phyloP scores from a whole-genome alignment of 306 rosid species.

The Fagus crenata region DNA sequence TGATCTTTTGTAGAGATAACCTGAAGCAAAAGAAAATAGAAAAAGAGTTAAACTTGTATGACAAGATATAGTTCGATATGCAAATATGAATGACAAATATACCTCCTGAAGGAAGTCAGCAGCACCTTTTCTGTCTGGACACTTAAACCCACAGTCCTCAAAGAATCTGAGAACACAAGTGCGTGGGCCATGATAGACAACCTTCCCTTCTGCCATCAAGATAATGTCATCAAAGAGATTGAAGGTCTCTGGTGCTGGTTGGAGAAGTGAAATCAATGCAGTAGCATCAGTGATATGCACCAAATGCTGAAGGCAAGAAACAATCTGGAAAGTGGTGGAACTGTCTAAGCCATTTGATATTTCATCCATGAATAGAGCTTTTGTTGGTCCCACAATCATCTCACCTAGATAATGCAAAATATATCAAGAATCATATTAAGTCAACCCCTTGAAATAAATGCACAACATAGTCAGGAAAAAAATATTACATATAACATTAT shows the following conservation, averaged over 20 bases:
- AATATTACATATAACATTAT: not conserved
- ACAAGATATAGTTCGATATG: not conserved
- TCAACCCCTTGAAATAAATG: not conserved
- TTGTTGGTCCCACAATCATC: constrained; percentile 50
- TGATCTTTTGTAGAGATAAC: constrained; percentile 42
- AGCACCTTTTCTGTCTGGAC: constrained; percentile 48
- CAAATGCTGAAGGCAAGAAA: constrained; percentile 5
- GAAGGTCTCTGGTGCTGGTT: constrained; percentile 53
- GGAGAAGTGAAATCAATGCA: constrained; percentile 48
- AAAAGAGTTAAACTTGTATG: not conserved
- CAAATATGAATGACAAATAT: not conserved
- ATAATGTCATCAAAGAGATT: constrained; percentile 54
- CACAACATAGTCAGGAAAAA: not conserved
- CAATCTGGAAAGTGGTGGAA: constrained; percentile 16
- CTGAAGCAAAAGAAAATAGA: constrained; percentile 11
- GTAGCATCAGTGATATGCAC: constrained; percentile 18
- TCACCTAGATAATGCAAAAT: constrained; percentile 28
- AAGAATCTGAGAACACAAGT: constrained; percentile 39
- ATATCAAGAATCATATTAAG: not conserved
- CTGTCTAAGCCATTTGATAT: constrained; percentile 16
- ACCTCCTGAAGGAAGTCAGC: constrained; percentile 27
- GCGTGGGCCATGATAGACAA: constrained; percentile 52
- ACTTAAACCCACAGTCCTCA: constrained; percentile 47
- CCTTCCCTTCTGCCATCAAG: constrained; percentile 42
- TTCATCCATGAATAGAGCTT: constrained; percentile 23